A percentile compares a stretch with the other conserved stretches of the same genome.
phyloP scores from a whole-genome alignment of 768 basidiomycete genomes.

The Russula lepida region DNA sequence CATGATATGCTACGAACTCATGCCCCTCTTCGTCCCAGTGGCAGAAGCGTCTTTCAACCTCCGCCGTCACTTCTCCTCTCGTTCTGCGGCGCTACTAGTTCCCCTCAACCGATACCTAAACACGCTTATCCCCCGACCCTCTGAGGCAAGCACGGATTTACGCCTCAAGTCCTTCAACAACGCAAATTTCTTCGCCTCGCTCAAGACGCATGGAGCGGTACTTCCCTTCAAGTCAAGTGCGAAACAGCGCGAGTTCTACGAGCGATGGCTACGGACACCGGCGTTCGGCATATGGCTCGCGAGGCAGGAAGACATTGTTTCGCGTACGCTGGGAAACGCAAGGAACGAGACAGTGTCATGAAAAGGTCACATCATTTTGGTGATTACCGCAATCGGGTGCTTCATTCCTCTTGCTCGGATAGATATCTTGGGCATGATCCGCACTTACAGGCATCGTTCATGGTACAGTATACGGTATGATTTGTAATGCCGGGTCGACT shows the following conservation, averaged over 20 bases:
- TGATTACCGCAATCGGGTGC: neutral
- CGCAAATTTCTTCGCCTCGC: slow-evolving; percentile 58
- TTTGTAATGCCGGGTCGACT: neutral
- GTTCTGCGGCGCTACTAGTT: slow-evolving; percentile 79
- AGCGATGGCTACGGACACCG: slow-evolving; percentile 65
- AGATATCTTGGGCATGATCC: neutral
- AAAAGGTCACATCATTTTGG: neutral
- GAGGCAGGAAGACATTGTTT: slow-evolving; percentile 64
- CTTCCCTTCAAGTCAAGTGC: slow-evolving; percentile 65
- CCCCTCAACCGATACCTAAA: slow-evolving; percentile 90
- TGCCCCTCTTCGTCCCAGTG: slow-evolving; percentile 32
- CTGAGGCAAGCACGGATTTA: slow-evolving; percentile 31
- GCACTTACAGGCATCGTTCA: neutral
- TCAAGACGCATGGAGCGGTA: slow-evolving; percentile 60
- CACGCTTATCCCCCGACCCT: slow-evolving; percentile 69
- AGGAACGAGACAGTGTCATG: neutral
- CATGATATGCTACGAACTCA: neutral
- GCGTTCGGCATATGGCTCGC: slow-evolving; percentile 77
- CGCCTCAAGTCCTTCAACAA: slow-evolving; percentile 66
- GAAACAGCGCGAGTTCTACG: slow-evolving; percentile 67
- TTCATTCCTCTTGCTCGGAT: neutral
- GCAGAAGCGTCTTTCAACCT: slow-evolving; percentile 56
- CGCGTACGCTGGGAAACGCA: slow-evolving; percentile 37
- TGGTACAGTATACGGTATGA: neutral
- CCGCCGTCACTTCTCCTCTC: slow-evolving; percentile 73